A percentile compares a stretch with the other conserved stretches of the same genome.
Conservation (phyloP, 352 stramenopile species). For the Aphanomyces astaci region DNA sequence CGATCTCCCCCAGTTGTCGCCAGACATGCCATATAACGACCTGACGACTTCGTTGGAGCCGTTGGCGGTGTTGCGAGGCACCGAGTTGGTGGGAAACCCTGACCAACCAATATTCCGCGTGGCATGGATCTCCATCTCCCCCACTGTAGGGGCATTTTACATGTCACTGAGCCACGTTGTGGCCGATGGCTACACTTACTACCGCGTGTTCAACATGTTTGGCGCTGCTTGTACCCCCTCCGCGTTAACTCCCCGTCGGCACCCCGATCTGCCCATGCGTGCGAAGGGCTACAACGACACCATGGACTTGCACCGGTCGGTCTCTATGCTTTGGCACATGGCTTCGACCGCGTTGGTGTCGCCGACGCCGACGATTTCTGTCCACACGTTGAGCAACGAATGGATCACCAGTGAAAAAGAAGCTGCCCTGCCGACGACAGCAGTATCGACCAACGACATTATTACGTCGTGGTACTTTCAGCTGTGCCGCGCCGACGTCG, state of each 20-base stretch:
- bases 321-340: background rate
- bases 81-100: slow-evolving; percentile 28
- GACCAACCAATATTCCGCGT: slow-evolving; percentile 31
- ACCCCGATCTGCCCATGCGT: slow-evolving; percentile 26
- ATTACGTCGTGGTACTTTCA: slow-evolving; percentile 36
- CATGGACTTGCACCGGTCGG: slow-evolving; percentile 16
- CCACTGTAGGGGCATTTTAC: slow-evolving; percentile 24
- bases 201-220: slow-evolving; percentile 37
- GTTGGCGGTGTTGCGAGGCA: background rate
- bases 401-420: slow-evolving; percentile 26
- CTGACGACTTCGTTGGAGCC: background rate
- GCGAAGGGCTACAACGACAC: slow-evolving; percentile 27
- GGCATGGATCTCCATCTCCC: slow-evolving; percentile 28
- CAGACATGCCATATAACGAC: background rate
- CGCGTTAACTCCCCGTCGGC: slow-evolving; percentile 26
- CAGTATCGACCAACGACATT: slow-evolving; percentile 26
- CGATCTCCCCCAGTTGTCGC: background rate
- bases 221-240: slow-evolving; percentile 12
- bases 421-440: slow-evolving; percentile 8
- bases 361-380: slow-evolving; percentile 7
- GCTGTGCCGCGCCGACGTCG: slow-evolving; percentile 22
- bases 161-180: slow-evolving; percentile 32
- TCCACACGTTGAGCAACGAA: slow-evolving; percentile 24
- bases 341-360: background rate
- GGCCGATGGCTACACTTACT: slow-evolving; percentile 37